These are phyloP conservation scores for Diaporthe sp. DNA, from an alignment of 2,329 filamentous ascomycete genomes.

Conservation along the genomic window DNA sequence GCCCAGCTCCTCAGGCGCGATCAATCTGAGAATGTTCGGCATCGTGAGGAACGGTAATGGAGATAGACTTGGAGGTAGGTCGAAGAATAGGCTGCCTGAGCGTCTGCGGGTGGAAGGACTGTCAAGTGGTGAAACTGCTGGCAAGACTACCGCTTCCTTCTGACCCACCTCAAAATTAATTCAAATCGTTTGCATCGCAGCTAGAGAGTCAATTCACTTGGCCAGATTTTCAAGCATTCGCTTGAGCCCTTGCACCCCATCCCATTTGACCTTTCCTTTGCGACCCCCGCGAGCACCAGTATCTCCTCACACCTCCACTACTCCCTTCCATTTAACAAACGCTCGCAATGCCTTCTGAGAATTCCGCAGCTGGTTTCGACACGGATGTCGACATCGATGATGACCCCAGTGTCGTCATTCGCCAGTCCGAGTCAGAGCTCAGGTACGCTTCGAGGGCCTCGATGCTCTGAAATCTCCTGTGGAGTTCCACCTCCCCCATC, in stretches of 20 bases:
- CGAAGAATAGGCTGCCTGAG: no score
- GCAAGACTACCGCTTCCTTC: not conserved
- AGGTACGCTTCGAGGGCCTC: not conserved
- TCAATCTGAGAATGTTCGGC: not conserved
- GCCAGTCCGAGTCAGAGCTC: not conserved
- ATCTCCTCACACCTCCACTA: not conserved
- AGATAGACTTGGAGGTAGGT: not conserved
- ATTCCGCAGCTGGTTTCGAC: not conserved
- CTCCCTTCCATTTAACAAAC: not conserved
- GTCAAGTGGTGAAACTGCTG: not conserved
- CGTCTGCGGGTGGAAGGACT: not conserved
- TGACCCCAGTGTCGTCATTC: not conserved
- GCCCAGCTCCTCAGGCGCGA: not conserved
- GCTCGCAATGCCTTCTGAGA: not conserved
- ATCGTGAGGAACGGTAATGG: not conserved
- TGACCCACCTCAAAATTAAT: not conserved
- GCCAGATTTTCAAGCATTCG: not conserved
- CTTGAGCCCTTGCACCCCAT: no score
- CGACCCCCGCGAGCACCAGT: no score
- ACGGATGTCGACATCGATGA: not conserved
- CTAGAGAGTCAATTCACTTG: not conserved
- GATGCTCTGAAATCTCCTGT: not conserved
- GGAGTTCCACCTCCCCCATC: not conserved
- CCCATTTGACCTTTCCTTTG: not conserved
- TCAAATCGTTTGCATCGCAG: not conserved